A percentile compares a stretch with the other conserved stretches of the same genome.
Conservation (phyloP, 345 rosid genomes). For the Crucihimalaya himalaica region DNA sequence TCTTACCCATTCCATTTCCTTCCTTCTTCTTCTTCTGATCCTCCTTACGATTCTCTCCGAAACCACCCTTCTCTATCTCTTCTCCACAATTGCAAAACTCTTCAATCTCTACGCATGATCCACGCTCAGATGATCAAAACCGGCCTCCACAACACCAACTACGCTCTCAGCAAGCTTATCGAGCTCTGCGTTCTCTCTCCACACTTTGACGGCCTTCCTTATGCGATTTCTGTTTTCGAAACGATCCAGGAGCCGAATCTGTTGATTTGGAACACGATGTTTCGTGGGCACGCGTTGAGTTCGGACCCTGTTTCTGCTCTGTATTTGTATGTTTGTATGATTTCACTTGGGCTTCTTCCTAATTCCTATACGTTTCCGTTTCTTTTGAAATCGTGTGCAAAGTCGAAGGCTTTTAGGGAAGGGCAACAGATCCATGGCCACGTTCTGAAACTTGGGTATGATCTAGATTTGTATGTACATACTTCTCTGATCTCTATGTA, state of each 20-base stretch:
- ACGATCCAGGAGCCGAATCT: slow-evolving; percentile 58
- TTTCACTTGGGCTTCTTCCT: slow-evolving; percentile 49
- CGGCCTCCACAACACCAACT: slow-evolving; percentile 76
- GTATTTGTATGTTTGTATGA: slow-evolving; percentile 50
- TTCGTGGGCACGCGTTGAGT: slow-evolving; percentile 59
- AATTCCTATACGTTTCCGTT: slow-evolving; percentile 68
- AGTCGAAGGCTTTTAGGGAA: slow-evolving; percentile 39
- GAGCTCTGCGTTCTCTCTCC: slow-evolving; percentile 64
- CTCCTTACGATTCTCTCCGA: slow-evolving; percentile 63
- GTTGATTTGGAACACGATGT: slow-evolving; percentile 63
- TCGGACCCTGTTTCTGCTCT: slow-evolving; percentile 50
- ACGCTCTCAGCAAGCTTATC: slow-evolving; percentile 68
- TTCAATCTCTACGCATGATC: slow-evolving; percentile 49
- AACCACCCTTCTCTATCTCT: slow-evolving; percentile 63
- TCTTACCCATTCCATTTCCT: slow-evolving; percentile 48
- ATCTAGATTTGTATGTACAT: slow-evolving; percentile 55
- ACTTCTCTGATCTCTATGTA: slow-evolving; percentile 72
- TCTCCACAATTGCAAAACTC: slow-evolving; percentile 58
- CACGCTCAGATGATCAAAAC: slow-evolving; percentile 66
- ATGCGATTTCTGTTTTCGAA: slow-evolving; percentile 55
- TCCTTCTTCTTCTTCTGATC: slow-evolving; percentile 55
- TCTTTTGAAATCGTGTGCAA: slow-evolving; percentile 62
- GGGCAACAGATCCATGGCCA: slow-evolving; percentile 66
- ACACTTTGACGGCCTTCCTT: slow-evolving; percentile 52
- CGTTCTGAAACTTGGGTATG: slow-evolving; percentile 59